Percentiles rank a stretch among this genome's conserved stretches.
Conservation (phyloP, 2,329 filamentous ascomycete species). For the Venturia pyrina region DNA sequence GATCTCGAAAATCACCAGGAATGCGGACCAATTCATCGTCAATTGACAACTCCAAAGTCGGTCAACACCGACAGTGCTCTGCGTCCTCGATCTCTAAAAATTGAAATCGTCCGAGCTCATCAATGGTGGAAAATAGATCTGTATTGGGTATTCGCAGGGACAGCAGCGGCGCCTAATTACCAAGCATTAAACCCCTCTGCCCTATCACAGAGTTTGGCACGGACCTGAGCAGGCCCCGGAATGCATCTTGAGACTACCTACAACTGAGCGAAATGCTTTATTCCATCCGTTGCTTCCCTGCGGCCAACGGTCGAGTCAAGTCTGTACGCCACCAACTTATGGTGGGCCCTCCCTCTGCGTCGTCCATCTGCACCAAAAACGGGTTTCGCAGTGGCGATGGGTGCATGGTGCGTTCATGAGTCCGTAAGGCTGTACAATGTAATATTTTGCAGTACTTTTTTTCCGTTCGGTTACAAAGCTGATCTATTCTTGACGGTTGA, state of each 20-base stretch:
- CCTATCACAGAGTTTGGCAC: conserved; percentile 1
- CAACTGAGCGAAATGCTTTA: conserved; percentile 1
- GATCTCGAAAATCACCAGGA: background rate
- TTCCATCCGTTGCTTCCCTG: background rate
- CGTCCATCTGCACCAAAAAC: background rate
- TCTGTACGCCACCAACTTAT: background rate
- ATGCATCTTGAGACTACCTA: background rate
- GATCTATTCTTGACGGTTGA: background rate
- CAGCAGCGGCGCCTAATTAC: background rate
- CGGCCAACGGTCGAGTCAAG: background rate
- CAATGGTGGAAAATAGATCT: background rate
- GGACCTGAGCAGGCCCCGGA: background rate
- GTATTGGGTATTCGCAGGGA: background rate
- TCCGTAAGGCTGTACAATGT: background rate
- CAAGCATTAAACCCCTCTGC: background rate
- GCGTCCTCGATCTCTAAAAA: background rate
- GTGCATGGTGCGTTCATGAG: background rate
- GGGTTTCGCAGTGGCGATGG: background rate
- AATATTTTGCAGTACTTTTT: background rate
- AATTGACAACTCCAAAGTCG: too few species aligned
- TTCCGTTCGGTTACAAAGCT: background rate
- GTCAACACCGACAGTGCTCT: background rate
- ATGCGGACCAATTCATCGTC: background rate
- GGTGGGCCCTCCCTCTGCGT: background rate
- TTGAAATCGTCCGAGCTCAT: too few species aligned